Evolutionary conservation across 441 rosid species (phyloP), one percentile per base, ranked within the genome.

Genomic region (Pelargonium citronellum): DNA sequence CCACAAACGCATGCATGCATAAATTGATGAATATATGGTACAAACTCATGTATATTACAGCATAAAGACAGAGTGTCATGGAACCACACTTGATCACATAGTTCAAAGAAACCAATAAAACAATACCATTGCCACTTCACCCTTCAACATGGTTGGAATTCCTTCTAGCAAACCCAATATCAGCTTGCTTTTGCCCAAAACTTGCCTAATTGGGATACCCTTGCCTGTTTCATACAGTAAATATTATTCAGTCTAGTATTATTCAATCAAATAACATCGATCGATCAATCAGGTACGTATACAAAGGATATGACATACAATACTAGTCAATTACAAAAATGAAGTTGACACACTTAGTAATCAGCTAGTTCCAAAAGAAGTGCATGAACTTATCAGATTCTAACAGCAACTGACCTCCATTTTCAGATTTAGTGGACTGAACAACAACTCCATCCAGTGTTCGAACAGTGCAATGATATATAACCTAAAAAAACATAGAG

Each of bases 61-160:
- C 8, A 57, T 24, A 69, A 49, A 16, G 2, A 4, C 24, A 62
- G 22, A 51, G 8, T 16, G 61, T 16, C 17, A 55, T 17, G 11
- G 24, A 55, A 55, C 19, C 37, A 55, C 7, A 11, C 11, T 22
- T 10, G 41, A 62, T 46, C 46, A 70, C 15, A 68, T 15, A 63
- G 39, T 57, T 49, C 15, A 74, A 72, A 24, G 44, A 11, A 43
- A 16, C 22, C 62, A 4, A 67, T 13, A 70, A 55, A 71, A 63
- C 22, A 76, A 71, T 90, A 92, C 98, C 98, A 91, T 88, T 5
- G 99, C 91, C 68, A 91, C 88, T 91, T 92, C 98, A 71, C 90
- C 94, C 95, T 83, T 92, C 72, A 83, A 78, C 99, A 92, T 95
- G 7, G 98, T 86, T 20, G 98, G 86, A 71, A 95, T 85, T 73